These are phyloP conservation scores for Glarea lozoyensis DNA, from an alignment of 495 filamentous ascomycete genomes.

Conservation along the genomic window DNA sequence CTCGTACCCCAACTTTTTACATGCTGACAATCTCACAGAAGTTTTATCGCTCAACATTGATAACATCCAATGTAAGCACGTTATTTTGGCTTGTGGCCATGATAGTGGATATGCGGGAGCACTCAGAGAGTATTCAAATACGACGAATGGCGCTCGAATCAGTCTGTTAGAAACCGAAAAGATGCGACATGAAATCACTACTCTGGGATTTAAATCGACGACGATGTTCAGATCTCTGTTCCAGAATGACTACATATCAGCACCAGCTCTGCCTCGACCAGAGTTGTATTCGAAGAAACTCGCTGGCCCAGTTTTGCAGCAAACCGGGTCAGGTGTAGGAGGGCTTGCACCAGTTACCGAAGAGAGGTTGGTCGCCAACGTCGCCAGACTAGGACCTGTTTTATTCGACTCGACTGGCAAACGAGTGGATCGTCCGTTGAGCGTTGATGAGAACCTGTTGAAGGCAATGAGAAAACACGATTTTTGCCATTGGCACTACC, in stretches of 20 bases:
- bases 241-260: neutral
- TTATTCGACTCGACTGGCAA: neutral
- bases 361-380: no score
- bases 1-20: neutral
- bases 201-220: slow-evolving; percentile 6
- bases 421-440: slow-evolving; percentile 7
- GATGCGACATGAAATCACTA: slow-evolving; percentile 1
- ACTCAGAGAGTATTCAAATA: slow-evolving; percentile 42
- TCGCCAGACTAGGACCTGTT: slow-evolving; percentile 3
- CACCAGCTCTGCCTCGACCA: neutral
- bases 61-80: slow-evolving; percentile 48
- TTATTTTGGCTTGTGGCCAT: slow-evolving; percentile 52
- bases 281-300: neutral
- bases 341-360: no score
- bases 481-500: slow-evolving; percentile 10
- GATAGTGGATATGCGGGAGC: slow-evolving; percentile 47
- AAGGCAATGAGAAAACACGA: neutral
- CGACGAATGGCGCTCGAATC: no score
- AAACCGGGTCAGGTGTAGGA: neutral
- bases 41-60: slow-evolving; percentile 46
- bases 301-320: neutral
- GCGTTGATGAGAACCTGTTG: slow-evolving; percentile 1
- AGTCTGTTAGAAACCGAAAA: neutral
- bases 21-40: slow-evolving; percentile 25
- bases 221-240: slow-evolving; percentile 3